Conservation (phyloP, 2,329 filamentous ascomycete genomes). For the Claviceps sp. region DNA sequence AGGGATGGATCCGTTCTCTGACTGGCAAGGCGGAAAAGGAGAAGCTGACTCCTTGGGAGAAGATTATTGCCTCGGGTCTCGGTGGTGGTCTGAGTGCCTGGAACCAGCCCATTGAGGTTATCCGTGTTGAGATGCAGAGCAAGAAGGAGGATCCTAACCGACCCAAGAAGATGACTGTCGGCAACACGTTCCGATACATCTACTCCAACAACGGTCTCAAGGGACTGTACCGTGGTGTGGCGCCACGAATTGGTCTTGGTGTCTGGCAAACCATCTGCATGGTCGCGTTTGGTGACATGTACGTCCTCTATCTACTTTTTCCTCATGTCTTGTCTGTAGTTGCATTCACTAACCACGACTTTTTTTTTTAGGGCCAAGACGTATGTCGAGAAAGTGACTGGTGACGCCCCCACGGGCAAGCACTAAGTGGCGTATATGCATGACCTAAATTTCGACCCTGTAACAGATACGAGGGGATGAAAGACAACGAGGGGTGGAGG, state of each 20-base stretch:
- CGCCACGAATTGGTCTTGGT: conserved; percentile 84
- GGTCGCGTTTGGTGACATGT: conserved; percentile 98
- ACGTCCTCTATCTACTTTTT: conserved; percentile 28
- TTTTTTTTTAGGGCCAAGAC: conserved; percentile 41
- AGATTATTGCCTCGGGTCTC: conserved; percentile 72
- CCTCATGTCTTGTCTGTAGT: not conserved
- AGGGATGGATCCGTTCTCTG: conserved; percentile 67
- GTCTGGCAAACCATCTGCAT: conserved; percentile 99
- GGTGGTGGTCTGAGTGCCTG: conserved; percentile 93
- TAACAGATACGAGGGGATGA: no score
- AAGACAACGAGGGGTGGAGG: no score
- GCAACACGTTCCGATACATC: conserved; percentile 75
- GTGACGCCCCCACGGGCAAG: conserved; percentile 51
- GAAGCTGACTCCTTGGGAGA: conserved; percentile 69
- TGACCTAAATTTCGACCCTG: not conserved
- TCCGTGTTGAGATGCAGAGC: conserved; percentile 99
- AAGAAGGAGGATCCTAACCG: conserved; percentile 97
- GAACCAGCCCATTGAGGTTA: conserved; percentile 99
- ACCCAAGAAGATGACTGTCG: conserved; percentile 97
- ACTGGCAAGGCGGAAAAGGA: conserved; percentile 69
- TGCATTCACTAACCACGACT: not conserved
- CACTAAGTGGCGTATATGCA: conserved; percentile 33
- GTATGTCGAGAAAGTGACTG: conserved; percentile 53
- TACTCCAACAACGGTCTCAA: conserved; percentile 77
- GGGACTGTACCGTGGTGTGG: conserved; percentile 90